Percentiles rank a stretch among this genome's conserved stretches.
These are phyloP conservation scores for Lachancea sp. DNA, from an alignment of 805 yeast species.

Conservation along the genomic window DNA sequence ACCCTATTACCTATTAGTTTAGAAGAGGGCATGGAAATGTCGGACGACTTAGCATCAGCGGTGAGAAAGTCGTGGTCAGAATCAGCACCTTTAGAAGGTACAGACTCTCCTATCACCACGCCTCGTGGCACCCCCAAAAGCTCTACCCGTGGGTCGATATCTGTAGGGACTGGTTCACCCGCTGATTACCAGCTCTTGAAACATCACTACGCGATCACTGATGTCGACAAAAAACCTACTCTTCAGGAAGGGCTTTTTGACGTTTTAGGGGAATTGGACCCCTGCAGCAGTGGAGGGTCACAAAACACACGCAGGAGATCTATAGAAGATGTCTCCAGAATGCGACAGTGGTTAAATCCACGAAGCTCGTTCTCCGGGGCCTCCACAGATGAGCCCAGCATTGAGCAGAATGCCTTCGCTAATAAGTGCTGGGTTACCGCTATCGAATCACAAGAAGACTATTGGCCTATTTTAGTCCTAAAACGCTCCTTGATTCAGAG, in stretches of 20 bases:
- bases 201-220: conserved; percentile 10
- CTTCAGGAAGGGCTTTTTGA: conserved; percentile 5
- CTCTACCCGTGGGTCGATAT: conserved; percentile 2
- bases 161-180: neutral
- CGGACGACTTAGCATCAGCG: conserved; percentile 28
- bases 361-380: conserved; percentile 32
- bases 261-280: conserved; percentile 6
- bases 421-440: conserved; percentile 28
- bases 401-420: conserved; percentile 3
- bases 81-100: conserved; percentile 4
- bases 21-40: conserved; percentile 12
- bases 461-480: conserved; percentile 23
- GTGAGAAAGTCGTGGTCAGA: conserved; percentile 32
- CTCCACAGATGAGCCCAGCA: conserved; percentile 19
- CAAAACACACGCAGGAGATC: conserved; percentile 24
- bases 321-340: conserved; percentile 30
- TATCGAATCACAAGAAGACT: conserved; percentile 16
- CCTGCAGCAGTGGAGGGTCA: neutral
- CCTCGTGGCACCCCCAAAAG: conserved; percentile 8
- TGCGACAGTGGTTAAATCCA: conserved; percentile 32
- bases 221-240: conserved; percentile 4
- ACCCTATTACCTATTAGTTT: no score
- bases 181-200: conserved; percentile 8
- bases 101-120: conserved; percentile 8
- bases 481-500: conserved; percentile 20